Percentiles rank a stretch among this genome's conserved stretches.
phyloP scores from a whole-genome alignment of 495 filamentous ascomycete species.

The Friedmanniomyces simplex region DNA sequence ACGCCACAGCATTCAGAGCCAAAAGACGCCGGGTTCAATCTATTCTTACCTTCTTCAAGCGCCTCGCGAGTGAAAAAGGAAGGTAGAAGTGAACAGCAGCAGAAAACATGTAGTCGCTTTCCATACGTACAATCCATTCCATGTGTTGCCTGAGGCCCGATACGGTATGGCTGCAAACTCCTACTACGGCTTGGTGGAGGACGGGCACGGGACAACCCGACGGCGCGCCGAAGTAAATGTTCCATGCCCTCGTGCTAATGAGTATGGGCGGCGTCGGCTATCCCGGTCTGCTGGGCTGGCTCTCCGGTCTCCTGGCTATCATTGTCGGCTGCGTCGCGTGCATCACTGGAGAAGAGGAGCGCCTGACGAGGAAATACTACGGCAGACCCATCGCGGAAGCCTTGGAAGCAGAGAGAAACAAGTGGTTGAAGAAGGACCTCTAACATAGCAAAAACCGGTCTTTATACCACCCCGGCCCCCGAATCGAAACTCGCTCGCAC shows the following conservation, averaged over 20 bases:
- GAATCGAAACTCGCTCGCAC: no score
- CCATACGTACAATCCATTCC: no score
- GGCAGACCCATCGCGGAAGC: not conserved
- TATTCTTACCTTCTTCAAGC: no score
- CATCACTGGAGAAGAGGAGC: not conserved
- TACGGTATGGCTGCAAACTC: no score
- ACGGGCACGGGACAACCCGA: not conserved
- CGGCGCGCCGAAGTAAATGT: not conserved
- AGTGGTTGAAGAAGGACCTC: not conserved
- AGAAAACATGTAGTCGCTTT: no score
- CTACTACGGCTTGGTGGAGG: slow-evolving; percentile 6
- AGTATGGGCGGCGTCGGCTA: not conserved
- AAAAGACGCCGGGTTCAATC: no score
- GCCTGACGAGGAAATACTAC: slow-evolving; percentile 1
- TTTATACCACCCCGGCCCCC: no score
- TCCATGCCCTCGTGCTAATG: not conserved
- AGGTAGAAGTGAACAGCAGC: no score
- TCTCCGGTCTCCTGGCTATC: not conserved
- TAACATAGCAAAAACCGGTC: no score
- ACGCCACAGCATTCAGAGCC: no score
- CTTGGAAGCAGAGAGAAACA: not conserved
- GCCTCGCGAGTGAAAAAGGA: no score
- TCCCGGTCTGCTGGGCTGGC: slow-evolving; percentile 1
- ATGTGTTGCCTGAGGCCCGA: no score
- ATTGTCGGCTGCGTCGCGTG: not conserved